Evolutionary conservation across 2,329 filamentous ascomycete genomes (phyloP), one percentile per base, ranked within the genome.

Genomic region (Corynespora cassiicola): DNA sequence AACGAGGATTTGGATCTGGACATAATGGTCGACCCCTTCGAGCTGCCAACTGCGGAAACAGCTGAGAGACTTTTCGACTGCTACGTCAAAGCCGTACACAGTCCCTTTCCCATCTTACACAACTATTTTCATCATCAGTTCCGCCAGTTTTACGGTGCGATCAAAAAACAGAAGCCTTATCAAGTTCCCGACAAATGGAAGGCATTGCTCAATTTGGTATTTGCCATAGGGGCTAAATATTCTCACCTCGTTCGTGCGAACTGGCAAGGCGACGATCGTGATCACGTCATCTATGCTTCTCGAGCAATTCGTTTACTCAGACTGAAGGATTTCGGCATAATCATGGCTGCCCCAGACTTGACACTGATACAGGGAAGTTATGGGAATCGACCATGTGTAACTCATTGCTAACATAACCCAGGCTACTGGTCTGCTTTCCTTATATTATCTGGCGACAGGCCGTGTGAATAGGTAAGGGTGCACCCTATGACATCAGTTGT

Each of bases 391-490:
- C 10, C 22, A 24, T 7, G 8, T 19, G 18, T 9, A 6, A 29
- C 12, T 9, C 22, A 38, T 58, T 22, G 51, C 63, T 20, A 51
- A 60, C 31, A 38, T 64, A 35, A 46, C 61, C 18, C 52, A 65
- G 39, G 55, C 69, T 7, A 44, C 54, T 7, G 64, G 61, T 8
- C 48, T 72, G 15, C 55, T 64, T n/a, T 56, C 58, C 3, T 57
- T 71, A 22, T 71, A 70, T 38, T 65, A 66, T 23, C 38, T 70
- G 36, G 49, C 56, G 6, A 68, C 56, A 15, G 61, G 67, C 23
- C 68, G 70, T 24, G 58, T 68, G 11, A 69, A 61, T 45, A 62
- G 65, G 68, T 70, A 57, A 38, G 53, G 5, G n/a, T n/a, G n/a
- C n/a, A n/a, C n/a, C n/a, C n/a, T n/a, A n/a, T n/a, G n/a, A n/a